Conservation (phyloP, 345 rosid genomes). For the Hirschfeldia incana region DNA sequence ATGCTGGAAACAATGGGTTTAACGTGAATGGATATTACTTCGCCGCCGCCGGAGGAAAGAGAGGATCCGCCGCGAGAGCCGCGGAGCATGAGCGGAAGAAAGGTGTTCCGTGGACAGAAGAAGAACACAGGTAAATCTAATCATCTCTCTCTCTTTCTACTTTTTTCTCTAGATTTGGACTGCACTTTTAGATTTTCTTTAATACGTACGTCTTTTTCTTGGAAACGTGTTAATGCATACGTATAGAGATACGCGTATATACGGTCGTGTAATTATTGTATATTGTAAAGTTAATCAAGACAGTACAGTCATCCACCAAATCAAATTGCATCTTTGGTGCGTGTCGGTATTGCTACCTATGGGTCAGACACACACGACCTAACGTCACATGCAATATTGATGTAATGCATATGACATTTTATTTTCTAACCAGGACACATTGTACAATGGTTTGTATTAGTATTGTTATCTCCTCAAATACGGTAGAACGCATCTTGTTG, state of each 20-base stretch:
- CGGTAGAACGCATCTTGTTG: background rate
- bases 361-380: constrained; percentile 16
- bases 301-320: constrained; percentile 15
- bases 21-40: constrained; percentile 56
- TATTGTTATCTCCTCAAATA: too few species aligned
- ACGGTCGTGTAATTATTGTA: background rate
- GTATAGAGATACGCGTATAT: constrained; percentile 25
- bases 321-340: constrained; percentile 28
- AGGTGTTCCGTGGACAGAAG: constrained; percentile 54
- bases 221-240: constrained; percentile 27
- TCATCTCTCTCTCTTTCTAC: background rate
- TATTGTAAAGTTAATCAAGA: background rate
- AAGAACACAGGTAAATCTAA: constrained; percentile 73
- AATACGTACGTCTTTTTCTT: constrained; percentile 26
- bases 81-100: constrained; percentile 93
- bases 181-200: background rate
- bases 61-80: constrained; percentile 56
- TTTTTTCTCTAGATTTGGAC: constrained; percentile 37
- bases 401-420: background rate
- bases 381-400: background rate
- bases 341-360: constrained; percentile 19
- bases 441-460: background rate
- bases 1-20: constrained; percentile 37
- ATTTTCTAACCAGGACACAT: background rate
- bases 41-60: constrained; percentile 64